Base-by-base conservation (phyloP, 73 alveolate genomes). In the Durusdinium trenchii region DNA sequence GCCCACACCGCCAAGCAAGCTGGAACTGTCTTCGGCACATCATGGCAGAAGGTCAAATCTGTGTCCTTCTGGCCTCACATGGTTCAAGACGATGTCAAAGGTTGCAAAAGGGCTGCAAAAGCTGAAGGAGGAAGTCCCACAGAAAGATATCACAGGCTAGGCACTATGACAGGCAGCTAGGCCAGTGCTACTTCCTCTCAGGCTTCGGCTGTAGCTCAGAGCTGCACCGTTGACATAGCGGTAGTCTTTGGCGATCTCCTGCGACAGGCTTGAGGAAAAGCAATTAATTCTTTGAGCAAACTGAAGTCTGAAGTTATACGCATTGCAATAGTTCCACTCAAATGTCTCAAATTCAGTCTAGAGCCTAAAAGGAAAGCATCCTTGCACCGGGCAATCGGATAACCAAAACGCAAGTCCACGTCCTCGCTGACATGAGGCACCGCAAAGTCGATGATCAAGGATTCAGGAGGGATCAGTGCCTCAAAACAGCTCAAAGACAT, bases 391-490 rank as follows among this genome's bases (percentile, higher is more conserved):
- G n/a, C n/a, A n/a, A n/a, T n/a, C n/a, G n/a, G n/a, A n/a, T n/a
- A n/a, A n/a, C n/a, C n/a, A 18, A n/a, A 3, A 20, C 48, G 14
- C 84, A 26, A 36, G 52, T n/a, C 84, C 84, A 46, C 1, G 48
- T 30, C 98, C 98, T 91, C 98, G 89, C 98, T 91, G 36, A 91
- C 98, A 57, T 91, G 98, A 14, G 98, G 98, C 71, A 91, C 98
- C 18, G 98, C 98, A 48, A 91, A 91, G 90, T 91, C 98, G 76
- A 91, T 71, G 78, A 91, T 91, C 78, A 91, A 78, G 9, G 89
- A 69, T 10, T 57, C 87, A n/a, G 98, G 98, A 14, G 90, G 98
- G 43, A 91, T 91, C 60, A 91, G 60, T 26, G 98, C 98, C 98
- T 91, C 42, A 28, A 32, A 30, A n/a, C 2, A 2, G 64, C 9